Base-by-base conservation (phyloP, 2,329 filamentous ascomycete species). In the Alternaria dauci region DNA sequence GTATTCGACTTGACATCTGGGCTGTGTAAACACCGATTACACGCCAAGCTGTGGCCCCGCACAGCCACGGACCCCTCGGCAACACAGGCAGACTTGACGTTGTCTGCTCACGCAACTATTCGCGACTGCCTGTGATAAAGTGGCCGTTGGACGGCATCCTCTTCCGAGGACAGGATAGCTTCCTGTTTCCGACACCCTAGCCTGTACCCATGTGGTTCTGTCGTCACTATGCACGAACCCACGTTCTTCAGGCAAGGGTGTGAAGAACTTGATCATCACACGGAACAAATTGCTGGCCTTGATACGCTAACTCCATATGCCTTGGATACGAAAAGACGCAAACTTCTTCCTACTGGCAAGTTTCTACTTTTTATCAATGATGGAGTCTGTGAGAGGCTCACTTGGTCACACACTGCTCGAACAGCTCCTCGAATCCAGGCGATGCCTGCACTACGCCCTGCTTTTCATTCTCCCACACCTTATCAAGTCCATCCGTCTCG, bases 381-480 rank as follows among this genome's bases (percentile, higher is more conserved):
- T 30, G 25, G 30, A 8, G 9, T 16, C 28, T 48, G 18, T 34
- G 11, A 4, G 34, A 34, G 12, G 36, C 8, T 36, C 20, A 34
- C 32, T 32, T 9, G 12, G 46, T 52, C 55, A 46, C 50, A 16
- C 58, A 61, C 18, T 48, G 20, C 26, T 38, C 57, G 36, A 72
- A 71, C 28, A 71, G 36, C 8, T 39, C 56, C 20, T 26, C 46
- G 39, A 65, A 59, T 28, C 46, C 55, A 26, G 57, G 25, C 11
- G 50, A 52, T 14, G 58, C 50, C 16, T 50, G 42, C 5, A 58
- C 42, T 23, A 72, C 25, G 5, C 62, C 52, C 28, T 4, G 36
- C 46, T 70, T 71, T 53, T 72, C 70, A 34, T 28, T 25, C 25
- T 53, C 50, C 70, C 70, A 72, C 18, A 44, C 38, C 7, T 42